Evolutionary conservation across 2,329 filamentous ascomycete species (phyloP).

Genomic region (Scortechinia acanthostroma): DNA sequence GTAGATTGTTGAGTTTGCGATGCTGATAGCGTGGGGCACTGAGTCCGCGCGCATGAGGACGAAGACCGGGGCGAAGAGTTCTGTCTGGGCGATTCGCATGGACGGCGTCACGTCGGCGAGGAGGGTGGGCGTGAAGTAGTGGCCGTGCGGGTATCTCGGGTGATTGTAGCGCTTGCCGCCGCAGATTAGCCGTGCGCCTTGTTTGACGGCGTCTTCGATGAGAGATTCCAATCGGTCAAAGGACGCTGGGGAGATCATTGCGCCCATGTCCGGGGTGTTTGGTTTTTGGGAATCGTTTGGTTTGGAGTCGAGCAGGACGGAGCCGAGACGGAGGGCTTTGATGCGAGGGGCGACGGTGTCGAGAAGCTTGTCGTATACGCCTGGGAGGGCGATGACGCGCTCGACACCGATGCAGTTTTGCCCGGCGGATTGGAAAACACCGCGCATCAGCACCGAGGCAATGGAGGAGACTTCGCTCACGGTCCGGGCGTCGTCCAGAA

Average conservation of each 20-base stretch:
- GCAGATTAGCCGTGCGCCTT: slow-evolving; percentile 74
- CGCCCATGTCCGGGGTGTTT: slow-evolving; percentile 62
- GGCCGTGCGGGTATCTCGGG: slow-evolving; percentile 67
- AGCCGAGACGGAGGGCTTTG: slow-evolving; percentile 68
- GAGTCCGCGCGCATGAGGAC: slow-evolving; percentile 69
- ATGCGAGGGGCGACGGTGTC: slow-evolving; percentile 68
- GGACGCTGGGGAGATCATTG: slow-evolving; percentile 73
- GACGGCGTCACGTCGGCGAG: slow-evolving; percentile 78
- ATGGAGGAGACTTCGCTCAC: slow-evolving; percentile 60
- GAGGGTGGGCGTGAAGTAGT: slow-evolving; percentile 89
- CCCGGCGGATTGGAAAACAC: slow-evolving; percentile 87
- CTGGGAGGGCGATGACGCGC: slow-evolving; percentile 74
- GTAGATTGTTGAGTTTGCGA: slow-evolving; percentile 80
- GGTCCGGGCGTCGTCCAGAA: slow-evolving; percentile 68
- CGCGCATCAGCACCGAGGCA: slow-evolving; percentile 77
- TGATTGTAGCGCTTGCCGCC: slow-evolving; percentile 71
- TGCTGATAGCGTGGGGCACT: slow-evolving; percentile 59
- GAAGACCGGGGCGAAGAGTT: slow-evolving; percentile 90
- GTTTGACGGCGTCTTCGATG: slow-evolving; percentile 68
- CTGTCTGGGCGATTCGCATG: slow-evolving; percentile 83
- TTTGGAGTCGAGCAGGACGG: slow-evolving; percentile 31
- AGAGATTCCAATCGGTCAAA: slow-evolving; percentile 73
- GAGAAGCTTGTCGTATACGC: slow-evolving; percentile 70
- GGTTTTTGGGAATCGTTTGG: background rate
- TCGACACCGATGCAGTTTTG: slow-evolving; percentile 98